phyloP scores from a whole-genome alignment of 345 rosid genomes.

The Anacardium occidentale region DNA sequence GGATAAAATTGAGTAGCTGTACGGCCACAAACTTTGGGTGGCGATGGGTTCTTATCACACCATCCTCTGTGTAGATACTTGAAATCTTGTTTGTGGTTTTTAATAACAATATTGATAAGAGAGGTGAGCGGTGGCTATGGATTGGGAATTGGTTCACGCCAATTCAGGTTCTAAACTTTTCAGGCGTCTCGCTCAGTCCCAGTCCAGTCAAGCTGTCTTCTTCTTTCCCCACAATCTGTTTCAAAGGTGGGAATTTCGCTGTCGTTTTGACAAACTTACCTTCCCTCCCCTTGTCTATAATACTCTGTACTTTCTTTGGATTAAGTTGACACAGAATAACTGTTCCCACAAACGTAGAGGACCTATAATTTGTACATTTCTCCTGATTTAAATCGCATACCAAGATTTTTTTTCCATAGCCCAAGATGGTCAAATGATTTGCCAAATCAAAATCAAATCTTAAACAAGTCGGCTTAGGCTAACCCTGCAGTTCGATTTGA shows the following conservation, averaged over 20 bases:
- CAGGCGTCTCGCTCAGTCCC: neutral
- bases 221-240: neutral
- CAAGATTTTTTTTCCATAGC: too few relatives aligned
- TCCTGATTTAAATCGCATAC: too few relatives aligned
- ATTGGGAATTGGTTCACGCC: neutral
- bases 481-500: too few relatives aligned
- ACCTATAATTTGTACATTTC: too few relatives aligned
- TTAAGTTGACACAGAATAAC: too few relatives aligned
- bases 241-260: neutral
- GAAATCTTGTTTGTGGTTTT: neutral
- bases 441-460: too few relatives aligned
- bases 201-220: neutral
- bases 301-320: too few relatives aligned
- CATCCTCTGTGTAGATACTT: neutral
- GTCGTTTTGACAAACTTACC: neutral
- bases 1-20: neutral
- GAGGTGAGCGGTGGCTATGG: neutral
- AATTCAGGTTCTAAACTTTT: constrained; percentile 1
- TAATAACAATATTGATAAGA: neutral
- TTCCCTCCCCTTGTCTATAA: too few relatives aligned
- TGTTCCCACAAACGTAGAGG: too few relatives aligned
- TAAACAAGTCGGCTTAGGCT: too few relatives aligned
- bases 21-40: neutral
- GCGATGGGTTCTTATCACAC: neutral
- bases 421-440: too few relatives aligned